Evolutionary conservation across 257 asterid species (phyloP).

Genomic region (Petunia secreta): DNA sequence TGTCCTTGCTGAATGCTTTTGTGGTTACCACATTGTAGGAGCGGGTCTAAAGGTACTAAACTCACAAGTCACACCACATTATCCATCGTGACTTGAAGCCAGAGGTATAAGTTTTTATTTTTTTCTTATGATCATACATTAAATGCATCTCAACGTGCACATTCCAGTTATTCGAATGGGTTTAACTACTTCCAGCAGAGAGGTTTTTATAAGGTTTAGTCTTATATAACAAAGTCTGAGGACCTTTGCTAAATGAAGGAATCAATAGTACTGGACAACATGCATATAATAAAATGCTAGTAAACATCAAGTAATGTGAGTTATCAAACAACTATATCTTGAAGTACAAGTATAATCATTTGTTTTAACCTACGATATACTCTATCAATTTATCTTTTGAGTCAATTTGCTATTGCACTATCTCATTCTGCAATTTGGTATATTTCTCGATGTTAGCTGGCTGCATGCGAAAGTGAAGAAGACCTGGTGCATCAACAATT

Average conservation of each 20-base stretch:
- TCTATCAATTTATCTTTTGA: neutral
- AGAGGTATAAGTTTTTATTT: conserved; percentile 37
- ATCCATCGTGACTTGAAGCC: conserved; percentile 64
- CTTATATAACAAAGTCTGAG: neutral
- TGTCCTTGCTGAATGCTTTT: neutral
- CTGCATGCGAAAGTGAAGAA: neutral
- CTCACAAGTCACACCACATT: conserved; percentile 31
- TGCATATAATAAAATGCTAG: neutral
- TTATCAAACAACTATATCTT: neutral
- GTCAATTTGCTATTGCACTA: neutral
- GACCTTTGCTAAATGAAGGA: neutral
- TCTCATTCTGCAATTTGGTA: neutral
- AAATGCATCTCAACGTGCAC: neutral
- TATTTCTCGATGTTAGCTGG: neutral
- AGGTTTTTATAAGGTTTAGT: neutral
- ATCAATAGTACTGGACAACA: neutral
- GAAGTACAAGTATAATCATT: neutral
- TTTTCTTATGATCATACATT: neutral
- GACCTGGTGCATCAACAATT: conserved; percentile 1
- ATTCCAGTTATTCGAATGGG: neutral
- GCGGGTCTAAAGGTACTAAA: conserved; percentile 52
- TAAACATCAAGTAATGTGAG: neutral
- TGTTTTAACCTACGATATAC: neutral
- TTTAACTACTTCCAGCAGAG: neutral
- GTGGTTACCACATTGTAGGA: conserved; percentile 34